phyloP scores from a whole-genome alignment of 805 yeast genomes.

The Monosporozyma aerobia region DNA sequence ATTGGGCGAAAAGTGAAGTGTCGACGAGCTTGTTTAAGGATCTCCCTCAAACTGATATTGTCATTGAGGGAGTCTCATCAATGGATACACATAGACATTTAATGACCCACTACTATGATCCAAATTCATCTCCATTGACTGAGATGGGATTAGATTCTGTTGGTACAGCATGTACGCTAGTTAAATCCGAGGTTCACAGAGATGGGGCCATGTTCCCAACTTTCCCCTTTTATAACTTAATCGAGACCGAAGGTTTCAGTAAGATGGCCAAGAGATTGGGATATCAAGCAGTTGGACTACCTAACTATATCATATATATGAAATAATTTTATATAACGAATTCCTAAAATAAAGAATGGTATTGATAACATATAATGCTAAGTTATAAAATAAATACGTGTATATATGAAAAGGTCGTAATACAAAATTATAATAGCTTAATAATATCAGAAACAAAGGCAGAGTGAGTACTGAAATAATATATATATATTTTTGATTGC shows the following conservation, averaged over 20 bases:
- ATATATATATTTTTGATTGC: background rate
- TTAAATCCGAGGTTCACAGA: constrained; percentile 89
- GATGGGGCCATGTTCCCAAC: constrained; percentile 99
- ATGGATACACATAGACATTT: constrained; percentile 82
- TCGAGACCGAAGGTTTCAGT: constrained; percentile 93
- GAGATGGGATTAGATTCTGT: constrained; percentile 88
- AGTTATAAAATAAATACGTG: background rate
- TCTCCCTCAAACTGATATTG: constrained; percentile 73
- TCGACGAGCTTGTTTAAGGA: constrained; percentile 60
- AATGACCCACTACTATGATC: constrained; percentile 74
- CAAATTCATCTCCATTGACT: constrained; percentile 46
- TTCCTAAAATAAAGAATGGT: background rate
- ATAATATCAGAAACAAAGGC: background rate
- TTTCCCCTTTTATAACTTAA: constrained; percentile 87
- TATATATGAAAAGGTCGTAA: background rate
- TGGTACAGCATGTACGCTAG: constrained; percentile 89
- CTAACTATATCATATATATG: constrained; percentile 73
- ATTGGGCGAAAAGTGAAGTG: constrained; percentile 77
- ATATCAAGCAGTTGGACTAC: constrained; percentile 79
- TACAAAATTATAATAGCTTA: no score
- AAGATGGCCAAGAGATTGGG: constrained; percentile 89
- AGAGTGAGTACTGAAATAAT: background rate
- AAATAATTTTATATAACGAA: constrained; percentile 14
- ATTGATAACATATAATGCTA: background rate
- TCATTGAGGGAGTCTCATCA: constrained; percentile 84